Conservation (phyloP, 257 asterid genomes). For the Perilla frutescens region DNA sequence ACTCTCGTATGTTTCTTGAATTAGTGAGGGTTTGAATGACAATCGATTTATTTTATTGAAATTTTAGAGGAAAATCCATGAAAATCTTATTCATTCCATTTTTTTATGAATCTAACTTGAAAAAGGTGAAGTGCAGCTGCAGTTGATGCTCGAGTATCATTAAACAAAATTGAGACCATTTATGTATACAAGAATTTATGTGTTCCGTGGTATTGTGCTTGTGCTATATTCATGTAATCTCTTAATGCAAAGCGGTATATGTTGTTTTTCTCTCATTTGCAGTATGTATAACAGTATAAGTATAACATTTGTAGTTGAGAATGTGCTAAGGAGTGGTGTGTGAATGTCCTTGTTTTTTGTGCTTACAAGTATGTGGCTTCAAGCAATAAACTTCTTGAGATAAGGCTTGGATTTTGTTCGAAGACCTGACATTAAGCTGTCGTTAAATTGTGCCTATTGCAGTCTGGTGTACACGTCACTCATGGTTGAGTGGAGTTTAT, state of each 20-base stretch:
- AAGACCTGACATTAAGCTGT: not conserved
- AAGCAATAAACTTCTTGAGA: constrained; percentile 6
- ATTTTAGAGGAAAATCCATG: not conserved
- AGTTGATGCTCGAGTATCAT: not conserved
- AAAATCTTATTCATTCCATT: not conserved
- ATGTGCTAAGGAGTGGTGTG: constrained; percentile 1
- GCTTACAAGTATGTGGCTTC: too few species aligned
- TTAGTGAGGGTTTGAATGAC: not conserved
- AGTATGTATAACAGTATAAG: not conserved
- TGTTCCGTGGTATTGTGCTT: too few species aligned
- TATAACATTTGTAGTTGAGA: not conserved
- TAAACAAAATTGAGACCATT: not conserved
- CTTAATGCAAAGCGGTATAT: not conserved
- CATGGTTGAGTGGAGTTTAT: constrained; percentile 6
- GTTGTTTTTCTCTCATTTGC: not conserved
- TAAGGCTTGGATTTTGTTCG: not conserved
- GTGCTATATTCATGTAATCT: not conserved
- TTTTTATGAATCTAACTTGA: not conserved
- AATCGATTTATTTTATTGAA: not conserved
- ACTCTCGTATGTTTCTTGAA: not conserved
- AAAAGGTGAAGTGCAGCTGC: not conserved
- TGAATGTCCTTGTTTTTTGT: too few species aligned
- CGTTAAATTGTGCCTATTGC: not conserved
- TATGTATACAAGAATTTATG: not conserved
- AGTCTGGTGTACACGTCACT: not conserved